These are phyloP conservation scores for Botrytis fabae DNA, from an alignment of 2,329 filamentous ascomycete genomes.

Conservation along the genomic window DNA sequence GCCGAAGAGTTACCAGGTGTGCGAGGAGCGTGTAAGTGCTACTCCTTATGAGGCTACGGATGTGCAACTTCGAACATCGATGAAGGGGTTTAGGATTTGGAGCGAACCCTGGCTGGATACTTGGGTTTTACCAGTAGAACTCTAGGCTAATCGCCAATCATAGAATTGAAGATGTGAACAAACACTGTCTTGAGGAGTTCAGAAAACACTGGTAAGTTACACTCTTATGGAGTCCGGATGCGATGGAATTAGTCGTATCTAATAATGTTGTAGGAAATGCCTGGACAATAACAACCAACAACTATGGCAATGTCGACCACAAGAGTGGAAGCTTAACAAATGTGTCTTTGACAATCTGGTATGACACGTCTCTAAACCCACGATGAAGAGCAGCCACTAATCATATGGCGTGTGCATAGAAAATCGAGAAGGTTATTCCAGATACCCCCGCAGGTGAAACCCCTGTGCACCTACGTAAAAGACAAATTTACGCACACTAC, in stretches of 20 bases:
- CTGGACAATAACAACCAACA: constrained; percentile 98
- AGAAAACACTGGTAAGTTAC: constrained; percentile 68
- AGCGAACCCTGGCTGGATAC: neutral
- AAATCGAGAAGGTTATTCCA: constrained; percentile 78
- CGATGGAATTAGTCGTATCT: neutral
- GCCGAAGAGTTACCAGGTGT: constrained; percentile 93
- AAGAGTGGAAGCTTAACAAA: constrained; percentile 87
- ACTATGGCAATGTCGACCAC: constrained; percentile 88
- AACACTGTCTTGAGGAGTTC: constrained; percentile 88
- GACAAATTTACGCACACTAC: constrained; percentile 51
- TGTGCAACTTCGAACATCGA: constrained; percentile 2
- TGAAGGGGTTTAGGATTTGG: constrained; percentile 23
- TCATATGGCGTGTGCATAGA: constrained; percentile 48
- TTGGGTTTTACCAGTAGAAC: neutral
- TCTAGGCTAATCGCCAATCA: constrained; percentile 22
- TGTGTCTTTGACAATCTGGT: constrained; percentile 97
- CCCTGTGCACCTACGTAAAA: constrained; percentile 71
- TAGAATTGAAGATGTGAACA: constrained; percentile 94
- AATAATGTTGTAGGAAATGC: constrained; percentile 60
- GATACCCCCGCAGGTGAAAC: constrained; percentile 67
- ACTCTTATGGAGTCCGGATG: neutral
- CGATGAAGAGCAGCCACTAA: constrained; percentile 5
- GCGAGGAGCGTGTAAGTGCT: constrained; percentile 86
- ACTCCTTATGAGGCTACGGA: neutral
- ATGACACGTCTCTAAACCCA: constrained; percentile 43